phyloP scores from a whole-genome alignment of 345 rosid species.

The sweet orange (Citrus sinensis) region DNA sequence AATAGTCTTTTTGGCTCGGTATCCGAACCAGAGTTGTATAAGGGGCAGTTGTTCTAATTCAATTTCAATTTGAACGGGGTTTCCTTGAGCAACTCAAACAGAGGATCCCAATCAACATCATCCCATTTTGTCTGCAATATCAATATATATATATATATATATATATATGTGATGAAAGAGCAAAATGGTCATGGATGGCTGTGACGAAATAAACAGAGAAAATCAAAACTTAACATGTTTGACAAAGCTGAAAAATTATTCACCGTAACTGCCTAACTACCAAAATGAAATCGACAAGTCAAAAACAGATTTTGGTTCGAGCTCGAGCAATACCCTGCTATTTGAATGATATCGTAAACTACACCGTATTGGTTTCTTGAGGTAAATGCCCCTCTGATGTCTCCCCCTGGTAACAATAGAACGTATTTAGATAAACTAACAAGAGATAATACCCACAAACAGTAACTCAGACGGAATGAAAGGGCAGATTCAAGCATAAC shows the following conservation, averaged over 20 bases:
- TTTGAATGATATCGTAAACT: neutral
- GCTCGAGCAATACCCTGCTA: neutral
- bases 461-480: neutral
- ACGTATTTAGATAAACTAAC: neutral
- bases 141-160: fast-evolving
- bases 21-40: neutral
- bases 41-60: neutral
- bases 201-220: neutral
- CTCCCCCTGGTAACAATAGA: slow-evolving; percentile 13
- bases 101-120: neutral
- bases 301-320: neutral
- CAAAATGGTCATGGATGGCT: neutral
- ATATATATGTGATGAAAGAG: neutral
- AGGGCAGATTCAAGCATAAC: slow-evolving; percentile 5
- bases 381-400: slow-evolving; percentile 14
- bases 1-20: neutral
- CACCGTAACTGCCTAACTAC: neutral
- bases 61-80: neutral
- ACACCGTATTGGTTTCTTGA: slow-evolving; percentile 11
- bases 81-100: neutral
- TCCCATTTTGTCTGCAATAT: neutral
- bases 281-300: neutral
- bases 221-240: neutral
- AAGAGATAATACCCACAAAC: neutral
- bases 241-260: too few relatives aligned